Conservation (phyloP, 2,329 filamentous ascomycete genomes). For the Bimuria novae-zelandiae region DNA sequence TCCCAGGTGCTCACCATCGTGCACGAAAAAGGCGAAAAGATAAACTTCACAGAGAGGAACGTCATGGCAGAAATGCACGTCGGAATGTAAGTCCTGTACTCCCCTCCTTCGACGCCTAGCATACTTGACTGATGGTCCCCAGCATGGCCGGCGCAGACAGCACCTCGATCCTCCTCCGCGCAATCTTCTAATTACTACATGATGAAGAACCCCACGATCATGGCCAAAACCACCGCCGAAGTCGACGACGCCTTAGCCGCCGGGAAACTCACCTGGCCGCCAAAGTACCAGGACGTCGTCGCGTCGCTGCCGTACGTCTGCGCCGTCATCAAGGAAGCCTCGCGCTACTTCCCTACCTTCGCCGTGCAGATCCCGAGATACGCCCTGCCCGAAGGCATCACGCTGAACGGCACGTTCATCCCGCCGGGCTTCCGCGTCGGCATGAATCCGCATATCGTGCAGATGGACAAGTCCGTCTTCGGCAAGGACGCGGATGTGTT, state of each 20-base stretch:
- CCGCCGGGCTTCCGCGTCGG: slow-evolving; percentile 49
- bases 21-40: slow-evolving; percentile 33
- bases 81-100: slow-evolving; percentile 36
- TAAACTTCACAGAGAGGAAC: slow-evolving; percentile 37
- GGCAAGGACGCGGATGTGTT: slow-evolving; percentile 47
- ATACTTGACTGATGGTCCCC: background rate
- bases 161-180: slow-evolving; percentile 39
- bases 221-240: slow-evolving; percentile 17
- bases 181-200: slow-evolving; percentile 48
- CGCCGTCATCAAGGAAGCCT: slow-evolving; percentile 51
- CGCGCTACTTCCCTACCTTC: slow-evolving; percentile 47
- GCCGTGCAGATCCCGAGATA: slow-evolving; percentile 21
- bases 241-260: slow-evolving; percentile 19
- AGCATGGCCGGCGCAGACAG: slow-evolving; percentile 44
- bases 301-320: slow-evolving; percentile 46
- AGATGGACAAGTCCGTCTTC: slow-evolving; percentile 48
- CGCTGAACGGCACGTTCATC: slow-evolving; percentile 20
- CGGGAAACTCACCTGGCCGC: slow-evolving; percentile 11
- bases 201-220: slow-evolving; percentile 34
- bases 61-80: slow-evolving; percentile 31
- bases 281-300: slow-evolving; percentile 19
- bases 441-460: slow-evolving; percentile 52
- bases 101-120: too few species aligned
- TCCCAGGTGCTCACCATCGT: slow-evolving; percentile 37
- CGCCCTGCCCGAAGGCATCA: slow-evolving; percentile 27